Evolutionary conservation across 2,329 filamentous ascomycete genomes (phyloP).

Genomic region (Microdochium paspali): DNA sequence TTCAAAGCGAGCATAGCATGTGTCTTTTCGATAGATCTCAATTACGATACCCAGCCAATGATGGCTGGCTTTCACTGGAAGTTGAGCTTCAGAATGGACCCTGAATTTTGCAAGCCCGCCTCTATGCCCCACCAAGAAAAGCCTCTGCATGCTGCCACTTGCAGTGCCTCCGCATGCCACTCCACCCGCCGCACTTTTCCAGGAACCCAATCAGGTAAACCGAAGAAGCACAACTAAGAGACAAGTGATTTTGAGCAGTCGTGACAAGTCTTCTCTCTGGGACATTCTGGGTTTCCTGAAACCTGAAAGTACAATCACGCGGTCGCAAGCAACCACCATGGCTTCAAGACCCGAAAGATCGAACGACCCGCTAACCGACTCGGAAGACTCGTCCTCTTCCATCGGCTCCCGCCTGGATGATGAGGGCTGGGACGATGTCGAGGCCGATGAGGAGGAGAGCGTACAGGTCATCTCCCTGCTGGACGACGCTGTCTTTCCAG

Average conservation of each 20-base stretch:
- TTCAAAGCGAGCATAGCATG: constrained; percentile 4
- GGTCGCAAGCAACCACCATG: constrained; percentile 1
- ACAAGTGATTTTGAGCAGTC: neutral
- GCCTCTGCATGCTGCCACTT: neutral
- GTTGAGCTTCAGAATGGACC: constrained; percentile 4
- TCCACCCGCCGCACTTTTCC: constrained; percentile 1
- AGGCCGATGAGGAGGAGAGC: constrained; percentile 51
- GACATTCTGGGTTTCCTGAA: neutral
- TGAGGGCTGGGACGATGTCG: constrained; percentile 43
- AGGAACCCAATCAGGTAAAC: neutral
- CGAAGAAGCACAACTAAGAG: neutral
- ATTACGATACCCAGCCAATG: neutral
- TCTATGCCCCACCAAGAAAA: neutral
- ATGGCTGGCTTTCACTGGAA: neutral
- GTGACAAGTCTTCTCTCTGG: neutral
- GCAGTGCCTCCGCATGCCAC: neutral
- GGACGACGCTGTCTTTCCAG: constrained; percentile 55
- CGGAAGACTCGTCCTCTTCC: constrained; percentile 23
- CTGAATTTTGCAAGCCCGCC: constrained; percentile 1
- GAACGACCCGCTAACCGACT: constrained; percentile 18
- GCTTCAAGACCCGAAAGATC: constrained; percentile 6
- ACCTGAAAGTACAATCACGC: neutral
- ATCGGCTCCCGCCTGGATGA: constrained; percentile 29
- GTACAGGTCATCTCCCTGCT: constrained; percentile 59
- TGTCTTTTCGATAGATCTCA: constrained; percentile 1